These are phyloP conservation scores for Ceratocystis harringtonii DNA, from an alignment of 2,329 filamentous ascomycete genomes.

Conservation along the genomic window DNA sequence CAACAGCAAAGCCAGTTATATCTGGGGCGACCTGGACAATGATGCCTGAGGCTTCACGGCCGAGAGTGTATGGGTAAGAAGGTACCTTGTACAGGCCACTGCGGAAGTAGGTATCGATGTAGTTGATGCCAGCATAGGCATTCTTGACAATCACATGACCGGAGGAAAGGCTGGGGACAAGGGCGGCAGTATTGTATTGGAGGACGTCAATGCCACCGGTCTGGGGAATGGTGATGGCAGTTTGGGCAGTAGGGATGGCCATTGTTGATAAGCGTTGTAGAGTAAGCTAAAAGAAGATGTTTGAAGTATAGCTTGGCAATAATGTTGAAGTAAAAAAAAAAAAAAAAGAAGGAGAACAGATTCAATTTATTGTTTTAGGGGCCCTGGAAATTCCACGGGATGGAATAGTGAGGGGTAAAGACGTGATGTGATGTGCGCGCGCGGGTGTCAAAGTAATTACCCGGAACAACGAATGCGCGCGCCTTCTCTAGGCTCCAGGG, in stretches of 20 bases:
- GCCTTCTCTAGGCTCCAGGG: background rate
- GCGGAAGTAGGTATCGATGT: constrained; percentile 63
- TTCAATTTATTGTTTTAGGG: background rate
- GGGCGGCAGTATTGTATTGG: constrained; percentile 37
- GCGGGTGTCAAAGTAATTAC: background rate
- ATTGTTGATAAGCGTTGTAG: constrained; percentile 31
- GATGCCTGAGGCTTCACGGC: constrained; percentile 63
- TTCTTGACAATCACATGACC: constrained; percentile 47
- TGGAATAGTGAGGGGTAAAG: background rate
- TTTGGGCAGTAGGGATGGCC: constrained; percentile 52
- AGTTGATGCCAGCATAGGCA: constrained; percentile 49
- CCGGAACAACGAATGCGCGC: background rate
- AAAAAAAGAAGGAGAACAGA: background rate
- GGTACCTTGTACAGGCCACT: constrained; percentile 53
- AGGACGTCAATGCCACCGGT: constrained; percentile 55
- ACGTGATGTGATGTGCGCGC: constrained; percentile 6
- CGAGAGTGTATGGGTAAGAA: constrained; percentile 55
- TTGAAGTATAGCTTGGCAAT: background rate
- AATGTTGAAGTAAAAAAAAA: background rate
- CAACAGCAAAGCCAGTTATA: constrained; percentile 41
- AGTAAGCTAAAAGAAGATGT: background rate
- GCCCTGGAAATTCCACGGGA: background rate
- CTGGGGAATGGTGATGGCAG: constrained; percentile 49
- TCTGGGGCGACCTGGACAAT: constrained; percentile 47
- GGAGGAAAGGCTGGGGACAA: constrained; percentile 36